These are phyloP conservation scores for Moelleriella libera DNA, from an alignment of 2,329 filamentous ascomycete species.

Conservation along the genomic window DNA sequence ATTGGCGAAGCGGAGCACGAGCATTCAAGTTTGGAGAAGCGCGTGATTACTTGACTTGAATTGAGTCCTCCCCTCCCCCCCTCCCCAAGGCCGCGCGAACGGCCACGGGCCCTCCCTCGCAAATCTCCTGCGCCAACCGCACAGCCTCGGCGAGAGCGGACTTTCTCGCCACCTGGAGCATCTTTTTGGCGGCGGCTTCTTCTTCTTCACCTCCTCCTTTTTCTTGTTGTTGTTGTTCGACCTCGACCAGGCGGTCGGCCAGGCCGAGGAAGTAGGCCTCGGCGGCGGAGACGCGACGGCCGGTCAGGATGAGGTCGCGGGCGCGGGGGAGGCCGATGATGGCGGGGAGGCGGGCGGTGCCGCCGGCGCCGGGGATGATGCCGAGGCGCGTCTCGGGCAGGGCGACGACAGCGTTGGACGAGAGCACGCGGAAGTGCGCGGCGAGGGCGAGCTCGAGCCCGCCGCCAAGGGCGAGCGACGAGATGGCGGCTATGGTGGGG, in stretches of 20 bases:
- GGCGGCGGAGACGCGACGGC: slow-evolving; percentile 64
- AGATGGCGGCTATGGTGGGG: slow-evolving; percentile 80
- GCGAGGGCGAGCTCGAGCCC: slow-evolving; percentile 86
- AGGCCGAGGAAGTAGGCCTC: slow-evolving; percentile 90
- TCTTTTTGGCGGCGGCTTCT: slow-evolving; percentile 15
- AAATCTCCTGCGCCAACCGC: slow-evolving; percentile 69
- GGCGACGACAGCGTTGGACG: slow-evolving; percentile 62
- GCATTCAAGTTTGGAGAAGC: too few relatives aligned
- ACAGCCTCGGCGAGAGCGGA: slow-evolving; percentile 65
- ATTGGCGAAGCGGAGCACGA: too few relatives aligned
- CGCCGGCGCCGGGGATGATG: slow-evolving; percentile 89
- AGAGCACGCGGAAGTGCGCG: slow-evolving; percentile 79
- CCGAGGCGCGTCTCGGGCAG: slow-evolving; percentile 86
- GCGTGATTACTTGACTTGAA: too few relatives aligned
- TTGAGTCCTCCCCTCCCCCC: too few relatives aligned
- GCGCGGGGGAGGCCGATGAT: slow-evolving; percentile 70
- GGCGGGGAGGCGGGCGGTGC: slow-evolving; percentile 73
- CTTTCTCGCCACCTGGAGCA: slow-evolving; percentile 46
- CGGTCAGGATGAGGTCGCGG: slow-evolving; percentile 82
- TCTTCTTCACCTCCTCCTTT: too few relatives aligned
- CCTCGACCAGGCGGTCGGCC: slow-evolving; percentile 78
- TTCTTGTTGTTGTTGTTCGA: slow-evolving; percentile 22
- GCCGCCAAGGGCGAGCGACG: slow-evolving; percentile 76
- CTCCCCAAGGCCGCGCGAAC: slow-evolving; percentile 59
- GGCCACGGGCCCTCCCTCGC: slow-evolving; percentile 77